Evolutionary conservation across 257 asterid genomes (phyloP).

Genomic region (Solanum infundibuliforme): DNA sequence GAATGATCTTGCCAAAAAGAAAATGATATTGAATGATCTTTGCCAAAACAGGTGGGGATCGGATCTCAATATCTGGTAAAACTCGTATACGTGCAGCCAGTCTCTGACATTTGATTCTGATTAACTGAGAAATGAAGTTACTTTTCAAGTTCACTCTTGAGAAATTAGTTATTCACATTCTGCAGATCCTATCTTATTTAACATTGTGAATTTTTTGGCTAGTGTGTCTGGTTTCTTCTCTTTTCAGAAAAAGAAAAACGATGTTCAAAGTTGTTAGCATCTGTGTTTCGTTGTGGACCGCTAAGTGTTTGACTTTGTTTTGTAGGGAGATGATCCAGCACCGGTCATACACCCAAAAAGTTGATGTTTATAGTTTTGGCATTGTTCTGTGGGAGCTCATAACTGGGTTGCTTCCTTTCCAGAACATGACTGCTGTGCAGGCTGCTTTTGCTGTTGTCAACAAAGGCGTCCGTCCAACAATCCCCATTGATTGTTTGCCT

Average conservation of each 20-base stretch:
- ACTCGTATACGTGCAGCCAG: neutral
- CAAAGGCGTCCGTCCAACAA: constrained; percentile 88
- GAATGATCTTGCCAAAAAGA: neutral
- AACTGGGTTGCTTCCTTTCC: constrained; percentile 93
- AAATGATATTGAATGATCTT: neutral
- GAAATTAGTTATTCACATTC: neutral
- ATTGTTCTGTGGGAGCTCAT: constrained; percentile 96
- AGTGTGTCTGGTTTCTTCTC: neutral
- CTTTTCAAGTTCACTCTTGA: neutral
- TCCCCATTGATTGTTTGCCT: constrained; percentile 72
- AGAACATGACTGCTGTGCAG: constrained; percentile 95
- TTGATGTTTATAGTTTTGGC: constrained; percentile 94
- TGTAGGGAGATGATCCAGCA: constrained; percentile 99
- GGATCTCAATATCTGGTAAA: neutral
- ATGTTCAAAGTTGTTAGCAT: neutral
- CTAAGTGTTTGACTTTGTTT: constrained; percentile 5
- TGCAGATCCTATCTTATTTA: neutral
- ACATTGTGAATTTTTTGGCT: neutral
- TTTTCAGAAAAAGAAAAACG: neutral
- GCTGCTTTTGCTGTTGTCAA: constrained; percentile 97
- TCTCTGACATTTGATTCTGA: neutral
- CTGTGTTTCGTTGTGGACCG: neutral
- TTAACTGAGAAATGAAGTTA: neutral
- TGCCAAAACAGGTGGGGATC: neutral
- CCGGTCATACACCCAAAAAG: constrained; percentile 93